These are phyloP conservation scores for Xerocomus potaroensis DNA, from an alignment of 768 basidiomycete species.

Conservation along the genomic window DNA sequence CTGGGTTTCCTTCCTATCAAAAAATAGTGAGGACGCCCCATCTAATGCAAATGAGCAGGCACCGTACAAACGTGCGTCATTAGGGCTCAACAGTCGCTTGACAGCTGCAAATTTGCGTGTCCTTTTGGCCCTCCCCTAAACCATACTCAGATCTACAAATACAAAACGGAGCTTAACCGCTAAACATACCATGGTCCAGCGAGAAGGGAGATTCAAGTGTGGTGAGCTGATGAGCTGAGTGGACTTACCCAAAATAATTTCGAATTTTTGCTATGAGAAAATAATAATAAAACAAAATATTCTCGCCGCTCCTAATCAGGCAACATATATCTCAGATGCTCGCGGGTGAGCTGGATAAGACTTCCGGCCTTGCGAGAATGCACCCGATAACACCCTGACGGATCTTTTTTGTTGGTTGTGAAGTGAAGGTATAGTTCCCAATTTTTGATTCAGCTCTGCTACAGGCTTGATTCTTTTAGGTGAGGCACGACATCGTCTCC, in stretches of 20 bases:
- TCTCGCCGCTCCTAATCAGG: too few species aligned
- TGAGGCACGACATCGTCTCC: too few species aligned
- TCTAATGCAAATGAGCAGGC: not conserved
- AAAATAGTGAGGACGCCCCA: constrained; percentile 1
- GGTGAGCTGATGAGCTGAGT: too few species aligned
- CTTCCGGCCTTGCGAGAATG: not conserved
- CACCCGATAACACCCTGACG: too few species aligned
- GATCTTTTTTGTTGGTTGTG: too few species aligned
- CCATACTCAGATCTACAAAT: not conserved
- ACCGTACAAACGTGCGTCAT: constrained; percentile 84
- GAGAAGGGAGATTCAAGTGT: too few species aligned
- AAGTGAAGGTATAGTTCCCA: too few species aligned
- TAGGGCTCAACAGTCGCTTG: constrained; percentile 91
- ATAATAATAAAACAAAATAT: not conserved
- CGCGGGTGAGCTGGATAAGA: too few species aligned
- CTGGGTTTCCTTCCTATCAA: constrained; percentile 85
- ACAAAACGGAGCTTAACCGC: not conserved
- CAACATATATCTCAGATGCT: too few species aligned
- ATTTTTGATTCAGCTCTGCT: too few species aligned
- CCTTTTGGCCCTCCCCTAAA: constrained; percentile 85
- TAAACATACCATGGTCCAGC: constrained; percentile 17
- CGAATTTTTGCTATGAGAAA: not conserved
- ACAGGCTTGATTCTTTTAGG: too few species aligned
- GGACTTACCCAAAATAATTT: not conserved
- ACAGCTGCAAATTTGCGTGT: constrained; percentile 93